Conservation (phyloP, 1,284 basidiomycete genomes). For the Rhodotorula sp. region DNA sequence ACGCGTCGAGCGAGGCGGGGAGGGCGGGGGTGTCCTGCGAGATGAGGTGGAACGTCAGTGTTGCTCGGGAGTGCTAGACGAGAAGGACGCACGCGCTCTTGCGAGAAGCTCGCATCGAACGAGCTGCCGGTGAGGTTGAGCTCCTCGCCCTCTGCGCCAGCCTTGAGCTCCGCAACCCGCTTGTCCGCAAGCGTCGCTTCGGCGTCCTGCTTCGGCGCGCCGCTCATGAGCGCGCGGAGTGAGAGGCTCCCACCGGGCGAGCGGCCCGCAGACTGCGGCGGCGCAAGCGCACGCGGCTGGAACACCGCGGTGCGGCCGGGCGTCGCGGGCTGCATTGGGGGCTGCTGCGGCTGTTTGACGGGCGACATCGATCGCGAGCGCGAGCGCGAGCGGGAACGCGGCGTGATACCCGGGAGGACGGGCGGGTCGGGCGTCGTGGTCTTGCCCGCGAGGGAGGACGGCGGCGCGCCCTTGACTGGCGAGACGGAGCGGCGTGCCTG, state of each 20-base stretch:
- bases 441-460: conserved; percentile 20
- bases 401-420: neutral
- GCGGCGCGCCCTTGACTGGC: conserved; percentile 1
- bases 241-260: conserved; percentile 32
- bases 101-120: conserved; percentile 29
- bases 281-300: conserved; percentile 22
- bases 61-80: no score
- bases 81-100: neutral
- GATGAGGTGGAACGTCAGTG: neutral
- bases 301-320: conserved; percentile 9
- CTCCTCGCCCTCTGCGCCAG: neutral
- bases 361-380: conserved; percentile 26
- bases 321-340: neutral
- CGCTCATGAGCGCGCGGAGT: conserved; percentile 21
- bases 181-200: neutral
- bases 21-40: conserved; percentile 14
- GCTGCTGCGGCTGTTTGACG: conserved; percentile 17
- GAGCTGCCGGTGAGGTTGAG: conserved; percentile 32
- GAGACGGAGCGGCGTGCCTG: neutral
- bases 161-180: neutral
- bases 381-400: conserved; percentile 10
- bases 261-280: conserved; percentile 23
- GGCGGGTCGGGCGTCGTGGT: neutral
- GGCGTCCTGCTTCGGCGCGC: conserved; percentile 2
- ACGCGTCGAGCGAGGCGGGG: conserved; percentile 29